A percentile compares a stretch with the other conserved stretches of the same genome.
Evolutionary conservation across 1,139 yeast genomes (phyloP).

Genomic region (Tardiomyces digboiensis): DNA sequence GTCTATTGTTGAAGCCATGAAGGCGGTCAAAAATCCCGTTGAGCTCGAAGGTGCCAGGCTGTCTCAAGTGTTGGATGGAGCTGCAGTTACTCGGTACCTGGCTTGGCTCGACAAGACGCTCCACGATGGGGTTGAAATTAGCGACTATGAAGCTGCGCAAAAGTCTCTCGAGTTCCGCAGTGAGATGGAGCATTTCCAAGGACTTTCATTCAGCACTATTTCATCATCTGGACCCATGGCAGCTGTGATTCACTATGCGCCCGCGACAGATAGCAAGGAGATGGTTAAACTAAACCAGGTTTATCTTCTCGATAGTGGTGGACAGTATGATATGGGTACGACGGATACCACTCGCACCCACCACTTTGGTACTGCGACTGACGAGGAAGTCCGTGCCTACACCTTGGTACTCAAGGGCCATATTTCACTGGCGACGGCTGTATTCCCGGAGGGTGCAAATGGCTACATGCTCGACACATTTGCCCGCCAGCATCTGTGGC

Average conservation of each 20-base stretch:
- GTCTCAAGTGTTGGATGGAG: slow-evolving; percentile 85
- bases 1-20: slow-evolving; percentile 56
- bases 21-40: slow-evolving; percentile 62
- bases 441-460: slow-evolving; percentile 81
- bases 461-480: slow-evolving; percentile 78
- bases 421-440: slow-evolving; percentile 63
- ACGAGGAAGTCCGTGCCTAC: slow-evolving; percentile 63
- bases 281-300: slow-evolving; percentile 68
- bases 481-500: slow-evolving; percentile 90
- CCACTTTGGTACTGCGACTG: slow-evolving; percentile 64
- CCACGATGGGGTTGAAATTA: slow-evolving; percentile 46
- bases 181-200: slow-evolving; percentile 46
- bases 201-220: slow-evolving; percentile 86
- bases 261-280: slow-evolving; percentile 49
- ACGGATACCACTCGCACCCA: slow-evolving; percentile 94
- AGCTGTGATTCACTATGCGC: slow-evolving; percentile 87
- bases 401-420: slow-evolving; percentile 92
- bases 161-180: slow-evolving; percentile 55
- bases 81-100: slow-evolving; percentile 67
- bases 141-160: slow-evolving; percentile 73
- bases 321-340: slow-evolving; percentile 91
- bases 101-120: slow-evolving; percentile 79
- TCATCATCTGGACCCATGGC: slow-evolving; percentile 92
- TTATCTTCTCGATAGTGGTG: slow-evolving; percentile 87
- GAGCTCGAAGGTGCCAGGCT: slow-evolving; percentile 69